Conservation (phyloP, 305 asterid species). For the Fraxinus floribunda region DNA sequence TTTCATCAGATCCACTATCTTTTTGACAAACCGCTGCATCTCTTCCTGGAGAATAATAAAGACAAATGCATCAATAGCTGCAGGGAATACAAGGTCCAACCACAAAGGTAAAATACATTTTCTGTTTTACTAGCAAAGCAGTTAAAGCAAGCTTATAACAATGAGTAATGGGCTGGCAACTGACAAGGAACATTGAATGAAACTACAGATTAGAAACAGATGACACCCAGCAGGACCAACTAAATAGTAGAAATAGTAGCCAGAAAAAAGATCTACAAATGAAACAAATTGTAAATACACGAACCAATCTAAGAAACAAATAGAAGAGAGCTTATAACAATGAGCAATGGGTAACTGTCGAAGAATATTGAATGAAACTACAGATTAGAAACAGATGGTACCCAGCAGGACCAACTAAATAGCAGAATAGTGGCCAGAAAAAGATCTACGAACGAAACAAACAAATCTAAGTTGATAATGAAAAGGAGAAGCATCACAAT, state of each 20-base stretch:
- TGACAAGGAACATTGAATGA: background rate
- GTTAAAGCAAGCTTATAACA: background rate
- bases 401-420: background rate
- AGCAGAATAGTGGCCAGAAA: background rate
- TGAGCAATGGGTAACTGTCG: background rate
- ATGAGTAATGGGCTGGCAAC: background rate
- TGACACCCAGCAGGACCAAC: background rate
- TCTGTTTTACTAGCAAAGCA: conserved; percentile 1
- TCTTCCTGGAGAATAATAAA: conserved; percentile 57
- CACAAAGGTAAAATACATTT: background rate
- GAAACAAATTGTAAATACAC: background rate
- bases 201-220: background rate
- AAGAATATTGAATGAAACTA: background rate
- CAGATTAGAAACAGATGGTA: background rate
- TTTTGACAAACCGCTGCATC: conserved; percentile 87
- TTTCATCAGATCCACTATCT: conserved; percentile 79
- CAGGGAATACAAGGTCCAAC: conserved; percentile 8
- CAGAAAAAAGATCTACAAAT: background rate
- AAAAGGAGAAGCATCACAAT: conserved; percentile 1
- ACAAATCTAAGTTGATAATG: background rate
- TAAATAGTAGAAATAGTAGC: background rate
- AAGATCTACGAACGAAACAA: background rate
- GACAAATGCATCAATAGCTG: conserved; percentile 5
- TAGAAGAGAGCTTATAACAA: background rate
- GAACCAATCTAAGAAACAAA: background rate